Base-by-base conservation (phyloP, 2,329 filamentous ascomycete genomes). In the Hymenoscyphus occultus region DNA sequence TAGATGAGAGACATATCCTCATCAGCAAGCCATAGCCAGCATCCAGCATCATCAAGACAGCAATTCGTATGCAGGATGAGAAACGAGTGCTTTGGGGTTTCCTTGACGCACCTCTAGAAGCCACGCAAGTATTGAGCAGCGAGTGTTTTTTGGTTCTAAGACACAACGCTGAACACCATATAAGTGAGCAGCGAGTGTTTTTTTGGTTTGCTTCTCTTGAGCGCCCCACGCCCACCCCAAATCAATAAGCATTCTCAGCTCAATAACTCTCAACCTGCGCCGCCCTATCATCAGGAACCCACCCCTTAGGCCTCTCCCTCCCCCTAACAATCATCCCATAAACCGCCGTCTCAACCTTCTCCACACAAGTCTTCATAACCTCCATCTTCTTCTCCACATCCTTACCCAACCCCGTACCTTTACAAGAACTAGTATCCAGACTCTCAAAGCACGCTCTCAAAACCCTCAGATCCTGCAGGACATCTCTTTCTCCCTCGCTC, bases 311-410 rank as follows among this genome's bases (percentile, higher is more conserved):
- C 68, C 93, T 81, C 81, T 99, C 95, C 61, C 89, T 91, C 0
- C 94, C 94, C 61, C 95, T 83, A 28, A 99, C 91, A 39, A 90
- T 87, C 70, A 97, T 86, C 3, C 93, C 92, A 77, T 98, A 99
- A 39, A 93, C 88, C 31, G 94, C 86, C 70, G 86, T 88, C 83
- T 99, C 95, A 12, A 99, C 95, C 82, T 99, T 99, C 74, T 90
- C 88, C 32, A 99, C 93, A 76, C 92, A 96, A 74, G 86, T 86
- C 73, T 89, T 85, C 90, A 97, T 96, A 0, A 93, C 90, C 51
- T 88, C 86, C 79, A 92, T 86, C 83, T 99, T 99, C 78, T 89
- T 89, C 59, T 86, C 81, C 70, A 91, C 88, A 70, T 90, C 87
- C 66, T 81, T 82, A 5, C 80, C 80, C 74, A 90, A 82, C 12